Percentiles rank a stretch among this genome's conserved stretches.
Evolutionary conservation across 1,139 yeast species (phyloP).

Genomic region (Debaryomycetaceae sp.): DNA sequence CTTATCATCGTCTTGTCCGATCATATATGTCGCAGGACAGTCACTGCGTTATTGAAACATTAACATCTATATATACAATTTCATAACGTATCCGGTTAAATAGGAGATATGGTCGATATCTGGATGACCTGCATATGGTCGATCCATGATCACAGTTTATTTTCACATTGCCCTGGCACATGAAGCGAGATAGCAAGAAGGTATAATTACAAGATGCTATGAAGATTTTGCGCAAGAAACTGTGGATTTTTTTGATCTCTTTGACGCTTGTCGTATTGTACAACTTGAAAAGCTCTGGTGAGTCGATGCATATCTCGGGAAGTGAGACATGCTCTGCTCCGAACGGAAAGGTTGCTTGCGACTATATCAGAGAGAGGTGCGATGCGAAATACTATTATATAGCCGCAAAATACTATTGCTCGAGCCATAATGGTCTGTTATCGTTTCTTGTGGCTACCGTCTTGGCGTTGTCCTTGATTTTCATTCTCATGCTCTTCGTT

Average conservation of each 20-base stretch:
- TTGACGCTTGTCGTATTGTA: neutral
- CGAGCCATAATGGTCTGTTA: conserved; percentile 11
- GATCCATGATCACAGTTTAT: too few species aligned
- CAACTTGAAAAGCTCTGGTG: neutral
- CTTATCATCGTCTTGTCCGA: too few species aligned
- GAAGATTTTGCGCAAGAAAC: neutral
- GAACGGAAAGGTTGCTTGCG: conserved; percentile 13
- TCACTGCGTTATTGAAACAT: too few species aligned
- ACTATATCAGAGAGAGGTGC: conserved; percentile 19
- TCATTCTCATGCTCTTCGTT: conserved; percentile 19
- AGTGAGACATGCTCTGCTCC: neutral
- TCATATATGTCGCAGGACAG: too few species aligned
- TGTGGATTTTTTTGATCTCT: neutral
- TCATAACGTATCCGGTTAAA: too few species aligned
- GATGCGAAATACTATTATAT: conserved; percentile 21
- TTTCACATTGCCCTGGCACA: too few species aligned
- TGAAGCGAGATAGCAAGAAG: neutral
- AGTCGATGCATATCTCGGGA: neutral
- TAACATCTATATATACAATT: too few species aligned
- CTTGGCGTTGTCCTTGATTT: conserved; percentile 12
- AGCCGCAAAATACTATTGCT: conserved; percentile 27
- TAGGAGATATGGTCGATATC: too few species aligned
- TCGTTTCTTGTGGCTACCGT: conserved; percentile 12
- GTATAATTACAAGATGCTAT: neutral
- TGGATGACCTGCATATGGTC: too few species aligned